Conservation (phyloP, 1,284 basidiomycete genomes). For the Wolfiporia cocos region DNA sequence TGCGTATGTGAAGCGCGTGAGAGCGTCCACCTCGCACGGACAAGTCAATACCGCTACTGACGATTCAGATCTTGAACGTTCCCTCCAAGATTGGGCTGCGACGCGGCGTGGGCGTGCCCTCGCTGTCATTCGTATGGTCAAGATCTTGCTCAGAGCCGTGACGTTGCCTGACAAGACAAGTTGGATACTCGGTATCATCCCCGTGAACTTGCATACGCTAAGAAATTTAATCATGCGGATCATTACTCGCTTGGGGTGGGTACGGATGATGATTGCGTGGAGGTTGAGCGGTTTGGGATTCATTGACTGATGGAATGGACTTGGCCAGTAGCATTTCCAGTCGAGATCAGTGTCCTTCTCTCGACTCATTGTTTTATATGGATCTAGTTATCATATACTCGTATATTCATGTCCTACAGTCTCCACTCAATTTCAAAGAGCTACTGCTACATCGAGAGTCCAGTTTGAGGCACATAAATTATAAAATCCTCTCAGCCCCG, state of each 20-base stretch:
- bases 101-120: conserved; percentile 15
- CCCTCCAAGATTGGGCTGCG: conserved; percentile 15
- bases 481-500: no score
- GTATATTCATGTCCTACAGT: no score
- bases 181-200: conserved; percentile 18
- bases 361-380: no score
- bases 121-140: conserved; percentile 17
- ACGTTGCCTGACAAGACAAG: conserved; percentile 10
- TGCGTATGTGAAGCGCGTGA: neutral
- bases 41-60: no score
- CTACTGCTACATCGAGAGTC: no score
- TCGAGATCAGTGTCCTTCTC: neutral
- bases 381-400: no score
- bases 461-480: no score
- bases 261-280: conserved; percentile 17
- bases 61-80: conserved; percentile 7
- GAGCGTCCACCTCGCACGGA: neutral
- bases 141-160: conserved; percentile 9
- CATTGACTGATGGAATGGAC: neutral
- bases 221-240: conserved; percentile 17
- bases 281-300: conserved; percentile 20
- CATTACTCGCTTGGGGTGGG: conserved; percentile 14
- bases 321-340: neutral
- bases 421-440: no score
- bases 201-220: conserved; percentile 16